Evolutionary conservation across 257 asterid species (phyloP).

Genomic region (Solanum arcanum): DNA sequence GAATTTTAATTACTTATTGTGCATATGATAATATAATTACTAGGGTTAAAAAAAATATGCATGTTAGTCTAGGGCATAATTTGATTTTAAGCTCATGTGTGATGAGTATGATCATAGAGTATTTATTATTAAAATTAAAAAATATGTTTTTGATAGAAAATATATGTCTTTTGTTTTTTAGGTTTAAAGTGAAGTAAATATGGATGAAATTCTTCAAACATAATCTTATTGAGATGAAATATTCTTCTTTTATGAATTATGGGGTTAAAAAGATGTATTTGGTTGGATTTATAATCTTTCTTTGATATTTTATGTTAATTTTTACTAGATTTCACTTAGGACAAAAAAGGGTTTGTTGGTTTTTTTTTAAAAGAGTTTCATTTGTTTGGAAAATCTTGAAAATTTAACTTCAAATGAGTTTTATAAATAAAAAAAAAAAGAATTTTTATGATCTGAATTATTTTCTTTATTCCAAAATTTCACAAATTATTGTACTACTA

Average conservation of each 20-base stretch:
- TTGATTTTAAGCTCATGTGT: not conserved
- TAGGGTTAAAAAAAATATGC: not conserved
- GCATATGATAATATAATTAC: not conserved
- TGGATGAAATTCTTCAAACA: not conserved
- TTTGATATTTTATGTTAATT: not conserved
- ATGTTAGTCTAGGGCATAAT: not conserved
- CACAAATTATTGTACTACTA: not conserved
- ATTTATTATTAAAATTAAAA: not conserved
- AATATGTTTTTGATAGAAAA: not conserved
- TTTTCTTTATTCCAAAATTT: not conserved
- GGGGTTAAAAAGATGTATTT: not conserved
- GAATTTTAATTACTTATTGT: not conserved
- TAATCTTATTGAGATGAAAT: not conserved
- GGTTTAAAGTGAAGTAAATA: not conserved
- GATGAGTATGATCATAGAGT: not conserved
- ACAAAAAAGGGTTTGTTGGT: not conserved
- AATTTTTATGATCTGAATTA: not conserved
- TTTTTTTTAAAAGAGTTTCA: not conserved
- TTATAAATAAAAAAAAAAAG: not conserved
- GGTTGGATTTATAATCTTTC: not conserved
- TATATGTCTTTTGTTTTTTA: not conserved
- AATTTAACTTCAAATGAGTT: not conserved
- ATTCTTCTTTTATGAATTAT: not conserved
- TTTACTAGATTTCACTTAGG: not conserved
- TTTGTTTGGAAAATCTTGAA: not conserved